A percentile compares a stretch with the other conserved stretches of the same genome.
These are phyloP conservation scores for Capronia coronata DNA, from an alignment of 2,329 filamentous ascomycete genomes.

Conservation along the genomic window DNA sequence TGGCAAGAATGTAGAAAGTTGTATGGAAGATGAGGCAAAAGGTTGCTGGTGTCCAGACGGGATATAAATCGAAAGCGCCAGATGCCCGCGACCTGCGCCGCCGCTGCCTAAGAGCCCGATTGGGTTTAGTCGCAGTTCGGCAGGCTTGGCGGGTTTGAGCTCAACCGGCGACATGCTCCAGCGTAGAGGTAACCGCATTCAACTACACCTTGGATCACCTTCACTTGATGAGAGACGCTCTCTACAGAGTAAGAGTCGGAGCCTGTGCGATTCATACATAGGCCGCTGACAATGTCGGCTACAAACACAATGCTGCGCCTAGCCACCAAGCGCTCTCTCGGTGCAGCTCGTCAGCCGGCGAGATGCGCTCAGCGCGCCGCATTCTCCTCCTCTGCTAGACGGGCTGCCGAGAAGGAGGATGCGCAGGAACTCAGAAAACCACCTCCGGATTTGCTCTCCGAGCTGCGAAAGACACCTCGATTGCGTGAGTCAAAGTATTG, in stretches of 20 bases:
- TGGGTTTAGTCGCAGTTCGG: not conserved
- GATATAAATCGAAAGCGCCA: conserved; percentile 5
- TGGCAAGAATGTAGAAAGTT: not conserved
- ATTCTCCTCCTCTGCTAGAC: conserved; percentile 32
- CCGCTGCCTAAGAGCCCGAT: not conserved
- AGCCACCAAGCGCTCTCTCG: conserved; percentile 37
- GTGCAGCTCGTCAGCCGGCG: conserved; percentile 33
- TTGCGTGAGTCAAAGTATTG: conserved; percentile 39
- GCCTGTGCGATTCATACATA: not conserved
- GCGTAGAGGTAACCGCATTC: too few species aligned
- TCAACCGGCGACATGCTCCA: not conserved
- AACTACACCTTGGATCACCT: too few species aligned
- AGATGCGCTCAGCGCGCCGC: conserved; percentile 27
- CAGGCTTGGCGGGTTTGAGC: not conserved
- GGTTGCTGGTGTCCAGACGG: conserved; percentile 8
- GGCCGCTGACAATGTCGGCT: conserved; percentile 36
- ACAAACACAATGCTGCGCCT: conserved; percentile 42
- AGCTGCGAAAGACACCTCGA: conserved; percentile 58
- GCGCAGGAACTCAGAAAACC: conserved; percentile 26
- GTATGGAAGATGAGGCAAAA: conserved; percentile 8
- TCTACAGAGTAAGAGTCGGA: not conserved
- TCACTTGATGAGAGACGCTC: not conserved
- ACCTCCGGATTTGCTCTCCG: conserved; percentile 56
- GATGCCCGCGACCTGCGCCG: conserved; percentile 1
- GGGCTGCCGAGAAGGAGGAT: conserved; percentile 14